These are phyloP conservation scores for Penicillium sp. DNA, from an alignment of 2,329 filamentous ascomycete genomes.

Conservation along the genomic window DNA sequence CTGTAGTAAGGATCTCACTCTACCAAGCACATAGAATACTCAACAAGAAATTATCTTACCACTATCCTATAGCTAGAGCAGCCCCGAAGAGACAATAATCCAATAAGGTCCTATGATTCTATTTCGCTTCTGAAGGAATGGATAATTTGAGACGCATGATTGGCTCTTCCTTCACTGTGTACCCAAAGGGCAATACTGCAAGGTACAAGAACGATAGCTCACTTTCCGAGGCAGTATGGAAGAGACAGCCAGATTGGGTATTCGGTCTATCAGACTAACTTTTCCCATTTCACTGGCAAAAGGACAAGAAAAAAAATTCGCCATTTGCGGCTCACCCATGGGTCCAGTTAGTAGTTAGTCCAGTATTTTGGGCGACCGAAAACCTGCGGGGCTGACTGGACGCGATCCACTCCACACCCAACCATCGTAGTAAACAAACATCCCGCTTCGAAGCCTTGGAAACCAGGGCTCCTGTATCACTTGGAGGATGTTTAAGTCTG, in stretches of 20 bases:
- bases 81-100: background rate
- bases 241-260: background rate
- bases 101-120: background rate
- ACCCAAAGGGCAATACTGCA: constrained; percentile 8
- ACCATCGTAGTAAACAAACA: constrained; percentile 31
- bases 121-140: background rate
- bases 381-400: constrained; percentile 29
- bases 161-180: background rate
- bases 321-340: constrained; percentile 24
- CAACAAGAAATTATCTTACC: background rate
- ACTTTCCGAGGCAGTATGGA: constrained; percentile 3
- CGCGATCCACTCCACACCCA: constrained; percentile 28
- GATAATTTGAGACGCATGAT: background rate
- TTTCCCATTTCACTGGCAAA: background rate
- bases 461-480: background rate
- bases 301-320: constrained; percentile 16
- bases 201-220: constrained; percentile 27
- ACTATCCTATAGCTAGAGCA: background rate
- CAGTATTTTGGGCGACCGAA: constrained; percentile 11
- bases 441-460: background rate
- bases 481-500: background rate
- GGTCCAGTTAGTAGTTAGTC: constrained; percentile 11
- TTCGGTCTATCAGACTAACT: background rate
- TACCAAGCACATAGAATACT: background rate
- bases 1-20: background rate